Percentiles rank a stretch among this genome's conserved stretches.
Evolutionary conservation across 441 rosid species (phyloP).

Genomic region (Cnidoscolus chayamansa): DNA sequence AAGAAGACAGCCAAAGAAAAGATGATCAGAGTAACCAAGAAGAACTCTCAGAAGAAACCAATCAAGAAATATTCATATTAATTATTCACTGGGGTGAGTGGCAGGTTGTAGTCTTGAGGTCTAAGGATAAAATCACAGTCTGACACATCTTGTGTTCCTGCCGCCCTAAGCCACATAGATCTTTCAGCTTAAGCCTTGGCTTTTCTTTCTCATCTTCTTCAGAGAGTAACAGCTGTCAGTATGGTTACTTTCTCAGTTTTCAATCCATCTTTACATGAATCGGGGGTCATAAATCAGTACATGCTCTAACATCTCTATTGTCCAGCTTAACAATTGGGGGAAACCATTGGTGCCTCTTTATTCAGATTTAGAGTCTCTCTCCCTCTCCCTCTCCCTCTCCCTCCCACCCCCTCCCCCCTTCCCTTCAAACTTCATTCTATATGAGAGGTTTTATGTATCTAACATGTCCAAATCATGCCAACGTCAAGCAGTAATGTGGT

Average conservation of each 20-base stretch:
- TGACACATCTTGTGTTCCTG: conserved; percentile 38
- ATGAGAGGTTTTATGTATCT: not conserved
- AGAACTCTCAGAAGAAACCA: conserved; percentile 23
- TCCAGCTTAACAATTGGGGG: conserved; percentile 1
- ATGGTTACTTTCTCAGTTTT: not conserved
- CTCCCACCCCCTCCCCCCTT: not conserved
- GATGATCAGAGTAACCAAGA: not conserved
- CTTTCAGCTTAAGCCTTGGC: conserved; percentile 30
- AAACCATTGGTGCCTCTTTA: conserved; percentile 3
- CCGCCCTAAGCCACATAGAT: conserved; percentile 25
- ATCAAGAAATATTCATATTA: conserved; percentile 36
- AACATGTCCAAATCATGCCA: not conserved
- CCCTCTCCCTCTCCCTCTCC: no score
- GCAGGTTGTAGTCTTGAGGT: conserved; percentile 39
- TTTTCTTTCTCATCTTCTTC: conserved; percentile 8
- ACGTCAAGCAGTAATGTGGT: not conserved
- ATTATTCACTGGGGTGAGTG: conserved; percentile 41
- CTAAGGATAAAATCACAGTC: conserved; percentile 36
- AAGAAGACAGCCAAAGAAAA: conserved; percentile 27
- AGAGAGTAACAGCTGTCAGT: not conserved
- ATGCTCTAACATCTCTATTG: not conserved
- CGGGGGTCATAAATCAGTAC: not conserved
- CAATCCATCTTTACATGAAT: not conserved
- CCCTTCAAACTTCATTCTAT: not conserved
- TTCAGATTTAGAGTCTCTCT: not conserved